Percentiles rank a stretch among this genome's conserved stretches.
Conservation (phyloP, 768 basidiomycete species). For the Daedalea quercina region DNA sequence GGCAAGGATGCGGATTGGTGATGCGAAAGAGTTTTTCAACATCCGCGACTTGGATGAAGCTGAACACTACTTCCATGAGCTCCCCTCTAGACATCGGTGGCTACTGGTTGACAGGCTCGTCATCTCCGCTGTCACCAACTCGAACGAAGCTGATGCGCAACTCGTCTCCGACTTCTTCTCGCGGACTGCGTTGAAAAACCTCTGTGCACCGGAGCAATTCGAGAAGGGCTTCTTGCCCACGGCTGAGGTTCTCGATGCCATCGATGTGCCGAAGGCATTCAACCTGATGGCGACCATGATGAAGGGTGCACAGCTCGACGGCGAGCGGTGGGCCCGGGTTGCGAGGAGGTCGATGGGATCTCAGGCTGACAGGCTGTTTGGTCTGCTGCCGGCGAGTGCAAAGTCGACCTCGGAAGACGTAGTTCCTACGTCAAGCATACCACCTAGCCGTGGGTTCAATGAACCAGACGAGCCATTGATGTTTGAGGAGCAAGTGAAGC, state of each 20-base stretch:
- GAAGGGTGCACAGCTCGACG: constrained; percentile 56
- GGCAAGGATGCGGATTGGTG: constrained; percentile 68
- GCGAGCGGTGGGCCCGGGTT: constrained; percentile 47
- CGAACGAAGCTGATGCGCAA: constrained; percentile 45
- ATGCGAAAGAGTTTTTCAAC: constrained; percentile 81
- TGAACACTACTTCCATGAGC: constrained; percentile 75
- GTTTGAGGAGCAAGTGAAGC: no score
- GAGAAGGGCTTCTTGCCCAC: constrained; percentile 67
- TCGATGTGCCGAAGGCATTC: constrained; percentile 87
- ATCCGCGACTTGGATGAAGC: constrained; percentile 83
- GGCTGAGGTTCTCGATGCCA: constrained; percentile 79
- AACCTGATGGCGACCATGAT: constrained; percentile 68
- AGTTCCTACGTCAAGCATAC: no score
- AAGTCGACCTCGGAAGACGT: no score
- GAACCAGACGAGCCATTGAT: no score
- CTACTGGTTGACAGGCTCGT: constrained; percentile 72
- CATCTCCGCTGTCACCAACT: constrained; percentile 59
- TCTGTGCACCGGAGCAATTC: constrained; percentile 50
- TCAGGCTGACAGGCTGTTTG: no score
- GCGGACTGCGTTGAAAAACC: constrained; percentile 51
- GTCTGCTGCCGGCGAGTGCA: no score
- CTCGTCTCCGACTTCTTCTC: constrained; percentile 73
- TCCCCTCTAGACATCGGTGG: constrained; percentile 58
- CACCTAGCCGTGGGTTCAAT: no score
- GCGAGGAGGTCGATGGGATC: constrained; percentile 55